These are phyloP conservation scores for Aspergillus uvarum DNA, from an alignment of 2,329 filamentous ascomycete genomes.

Conservation along the genomic window DNA sequence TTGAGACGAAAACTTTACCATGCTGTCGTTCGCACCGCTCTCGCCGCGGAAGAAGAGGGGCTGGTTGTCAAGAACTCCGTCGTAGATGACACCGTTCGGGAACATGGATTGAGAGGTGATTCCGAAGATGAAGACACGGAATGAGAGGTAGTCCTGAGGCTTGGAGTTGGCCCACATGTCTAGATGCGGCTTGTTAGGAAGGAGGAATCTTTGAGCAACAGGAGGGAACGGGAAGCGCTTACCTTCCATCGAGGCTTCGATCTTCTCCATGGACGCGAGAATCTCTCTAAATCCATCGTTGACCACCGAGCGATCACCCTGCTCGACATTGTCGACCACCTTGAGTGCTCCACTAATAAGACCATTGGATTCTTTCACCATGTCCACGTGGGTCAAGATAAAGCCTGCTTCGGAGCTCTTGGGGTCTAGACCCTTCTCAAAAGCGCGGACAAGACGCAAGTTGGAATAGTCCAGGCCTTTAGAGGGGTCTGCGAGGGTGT, in stretches of 20 bases:
- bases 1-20: slow-evolving; percentile 53
- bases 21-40: slow-evolving; percentile 90
- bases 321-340: slow-evolving; percentile 60
- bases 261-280: slow-evolving; percentile 63
- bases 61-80: slow-evolving; percentile 70
- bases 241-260: slow-evolving; percentile 79
- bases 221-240: slow-evolving; percentile 24
- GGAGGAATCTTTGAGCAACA: neutral
- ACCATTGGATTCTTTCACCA: slow-evolving; percentile 82
- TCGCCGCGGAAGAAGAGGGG: slow-evolving; percentile 85
- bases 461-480: slow-evolving; percentile 58
- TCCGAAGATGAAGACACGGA: slow-evolving; percentile 96
- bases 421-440: slow-evolving; percentile 84
- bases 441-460: slow-evolving; percentile 83
- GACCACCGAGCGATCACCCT: slow-evolving; percentile 56
- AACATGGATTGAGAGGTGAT: slow-evolving; percentile 95
- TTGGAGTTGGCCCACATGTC: slow-evolving; percentile 89
- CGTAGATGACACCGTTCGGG: slow-evolving; percentile 84
- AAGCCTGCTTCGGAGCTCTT: slow-evolving; percentile 90
- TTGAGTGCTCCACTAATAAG: slow-evolving; percentile 72
- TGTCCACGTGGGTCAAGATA: slow-evolving; percentile 92
- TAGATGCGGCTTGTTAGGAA: slow-evolving; percentile 26
- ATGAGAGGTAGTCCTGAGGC: slow-evolving; percentile 79
- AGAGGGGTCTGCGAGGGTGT: slow-evolving; percentile 57
- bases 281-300: slow-evolving; percentile 65